Base-by-base conservation (phyloP, 306 rosid species). In the Nissolia schottii region DNA sequence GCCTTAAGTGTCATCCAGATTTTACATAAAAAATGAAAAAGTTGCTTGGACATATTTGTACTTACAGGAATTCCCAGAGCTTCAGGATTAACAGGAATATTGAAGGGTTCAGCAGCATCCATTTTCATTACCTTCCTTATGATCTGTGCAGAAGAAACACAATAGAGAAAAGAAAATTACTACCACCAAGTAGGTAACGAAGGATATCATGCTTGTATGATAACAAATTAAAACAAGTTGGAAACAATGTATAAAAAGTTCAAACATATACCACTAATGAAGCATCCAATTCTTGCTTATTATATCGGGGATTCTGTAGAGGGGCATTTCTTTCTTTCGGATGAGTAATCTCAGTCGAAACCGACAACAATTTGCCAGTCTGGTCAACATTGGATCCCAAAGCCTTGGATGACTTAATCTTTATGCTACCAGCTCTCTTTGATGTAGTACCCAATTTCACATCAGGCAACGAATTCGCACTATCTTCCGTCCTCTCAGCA, bases 11-110 rank as follows among this genome's bases (percentile, higher is more conserved):
- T 40, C 59, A 29, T 31, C 37, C 35, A 53, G 29, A 51, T 51
- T 1, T 0, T 5, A 7, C n/a, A n/a, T 32, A 10, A 35, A 59
- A 25, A 70, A 71, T 3, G 16, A 23, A 45, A 57, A 45, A 27
- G 54, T 71, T 37, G 9, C 56, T 37, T 35, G 23, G 20, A 65
- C 24, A 25, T 23, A 27, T 27, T 40, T 34, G 65, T 62, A 81
- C 97, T 93, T 77, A 93, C 98, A 45, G 98, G 98, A 78, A 94
- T 91, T 80, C 98, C 98, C 16, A 89, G 77, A 75, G 97, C 98
- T 70, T 85, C 86, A 4, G 98, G 98, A 85, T 94, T 88, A 64
- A 94, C 97, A 62, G 97, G 98, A 69, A 85, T 92, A 87, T 94
- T 94, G 74, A 94, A 87, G 64, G 97, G 98, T 37, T 94, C 97